phyloP scores from a whole-genome alignment of 176 grass and related monocot species.

The Phoenix roebelenii region DNA sequence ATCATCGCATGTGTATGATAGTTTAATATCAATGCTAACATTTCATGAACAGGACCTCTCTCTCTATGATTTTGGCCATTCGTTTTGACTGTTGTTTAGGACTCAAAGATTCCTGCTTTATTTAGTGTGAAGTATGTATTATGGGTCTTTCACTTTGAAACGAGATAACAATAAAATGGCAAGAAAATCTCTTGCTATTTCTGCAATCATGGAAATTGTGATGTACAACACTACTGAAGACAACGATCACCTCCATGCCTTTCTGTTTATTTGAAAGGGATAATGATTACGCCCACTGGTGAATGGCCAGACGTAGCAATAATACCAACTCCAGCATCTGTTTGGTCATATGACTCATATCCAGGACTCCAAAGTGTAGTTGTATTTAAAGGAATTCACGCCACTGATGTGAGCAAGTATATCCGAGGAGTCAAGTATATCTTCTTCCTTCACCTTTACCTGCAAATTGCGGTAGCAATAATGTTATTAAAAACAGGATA shows the following conservation, averaged over 20 bases:
- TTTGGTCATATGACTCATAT: constrained; percentile 35
- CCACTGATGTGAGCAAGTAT: constrained; percentile 52
- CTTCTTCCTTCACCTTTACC: constrained; percentile 53
- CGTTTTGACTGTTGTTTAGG: too few species aligned
- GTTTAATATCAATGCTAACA: too few species aligned
- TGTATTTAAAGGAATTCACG: constrained; percentile 48
- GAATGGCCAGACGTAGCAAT: constrained; percentile 24
- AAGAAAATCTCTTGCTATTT: constrained; percentile 7
- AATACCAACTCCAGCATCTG: constrained; percentile 11
- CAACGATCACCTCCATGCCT: constrained; percentile 13
- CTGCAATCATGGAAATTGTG: constrained; percentile 21
- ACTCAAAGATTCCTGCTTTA: too few species aligned
- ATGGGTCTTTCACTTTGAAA: neutral
- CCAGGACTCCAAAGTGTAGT: constrained; percentile 59
- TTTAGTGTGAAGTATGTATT: too few species aligned
- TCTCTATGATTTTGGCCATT: too few species aligned
- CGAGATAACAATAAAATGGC: constrained; percentile 5
- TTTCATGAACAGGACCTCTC: too few species aligned
- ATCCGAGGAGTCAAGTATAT: constrained; percentile 45
- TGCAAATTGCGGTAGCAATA: constrained; percentile 25
- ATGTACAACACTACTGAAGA: constrained; percentile 10
- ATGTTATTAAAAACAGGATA: neutral
- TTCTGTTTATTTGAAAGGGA: constrained; percentile 33
- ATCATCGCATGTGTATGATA: too few species aligned
- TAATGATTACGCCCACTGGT: constrained; percentile 15